Conservation (phyloP, 2,329 filamentous ascomycete genomes). For the Xylariaceae sp. region DNA sequence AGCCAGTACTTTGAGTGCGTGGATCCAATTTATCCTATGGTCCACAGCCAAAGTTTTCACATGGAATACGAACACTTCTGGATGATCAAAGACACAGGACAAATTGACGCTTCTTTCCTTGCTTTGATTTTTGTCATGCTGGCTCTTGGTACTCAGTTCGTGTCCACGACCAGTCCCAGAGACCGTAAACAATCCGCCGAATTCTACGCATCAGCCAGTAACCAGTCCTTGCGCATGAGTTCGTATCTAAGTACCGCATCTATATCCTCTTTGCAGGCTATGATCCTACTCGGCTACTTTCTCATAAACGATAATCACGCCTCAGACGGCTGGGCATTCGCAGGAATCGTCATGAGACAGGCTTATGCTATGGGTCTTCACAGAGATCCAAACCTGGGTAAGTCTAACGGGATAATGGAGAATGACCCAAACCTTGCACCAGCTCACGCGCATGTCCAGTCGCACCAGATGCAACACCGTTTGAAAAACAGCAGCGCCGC, state of each 20-base stretch:
- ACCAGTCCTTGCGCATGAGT: conserved; percentile 72
- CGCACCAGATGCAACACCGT: conserved; percentile 61
- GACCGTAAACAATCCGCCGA: conserved; percentile 74
- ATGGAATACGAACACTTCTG: conserved; percentile 78
- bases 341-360: conserved; percentile 72
- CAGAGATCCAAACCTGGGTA: conserved; percentile 71
- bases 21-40: conserved; percentile 78
- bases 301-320: conserved; percentile 84
- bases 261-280: conserved; percentile 70
- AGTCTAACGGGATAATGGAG: conserved; percentile 5
- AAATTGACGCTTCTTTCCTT: conserved; percentile 66
- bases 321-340: conserved; percentile 79
- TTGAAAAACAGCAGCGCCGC: conserved; percentile 74
- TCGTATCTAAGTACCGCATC: conserved; percentile 76
- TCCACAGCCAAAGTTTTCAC: conserved; percentile 72
- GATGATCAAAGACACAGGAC: conserved; percentile 58
- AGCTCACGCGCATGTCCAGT: conserved; percentile 36
- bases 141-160: conserved; percentile 76
- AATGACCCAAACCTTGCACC: too few relatives aligned
- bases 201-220: conserved; percentile 77
- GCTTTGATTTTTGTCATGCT: conserved; percentile 75
- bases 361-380: conserved; percentile 80
- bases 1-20: conserved; percentile 66
- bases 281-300: conserved; percentile 81
- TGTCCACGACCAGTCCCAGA: conserved; percentile 54